Evolutionary conservation across 345 rosid species (phyloP).

Genomic region (Nasturtium officinale): DNA sequence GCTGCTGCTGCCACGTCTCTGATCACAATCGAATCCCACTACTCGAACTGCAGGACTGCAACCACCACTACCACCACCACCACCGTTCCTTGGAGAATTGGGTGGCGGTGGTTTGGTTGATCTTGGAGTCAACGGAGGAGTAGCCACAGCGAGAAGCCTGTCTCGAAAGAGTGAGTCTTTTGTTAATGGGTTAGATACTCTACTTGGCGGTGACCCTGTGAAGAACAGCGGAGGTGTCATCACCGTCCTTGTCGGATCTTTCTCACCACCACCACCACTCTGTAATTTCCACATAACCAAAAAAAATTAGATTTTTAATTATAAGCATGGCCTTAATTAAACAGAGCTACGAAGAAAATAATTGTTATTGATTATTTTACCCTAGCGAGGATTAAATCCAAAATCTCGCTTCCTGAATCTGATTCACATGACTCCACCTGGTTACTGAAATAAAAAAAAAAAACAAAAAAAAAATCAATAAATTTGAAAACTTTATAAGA

Average conservation of each 20-base stretch:
- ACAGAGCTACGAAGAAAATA: background rate
- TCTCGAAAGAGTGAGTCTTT: constrained; percentile 78
- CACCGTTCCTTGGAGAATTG: constrained; percentile 64
- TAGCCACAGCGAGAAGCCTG: constrained; percentile 47
- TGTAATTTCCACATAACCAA: constrained; percentile 31
- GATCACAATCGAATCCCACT: constrained; percentile 95
- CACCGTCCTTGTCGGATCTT: constrained; percentile 42
- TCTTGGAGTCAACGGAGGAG: constrained; percentile 28
- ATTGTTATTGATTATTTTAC: constrained; percentile 41
- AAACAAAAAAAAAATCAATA: background rate
- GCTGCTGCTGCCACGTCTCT: constrained; percentile 39
- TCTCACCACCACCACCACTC: constrained; percentile 53
- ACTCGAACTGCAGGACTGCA: constrained; percentile 81
- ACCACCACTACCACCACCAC: constrained; percentile 42
- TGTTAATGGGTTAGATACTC: constrained; percentile 98
- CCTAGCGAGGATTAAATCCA: constrained; percentile 78
- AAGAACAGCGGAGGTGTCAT: constrained; percentile 65
- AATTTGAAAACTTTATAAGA: background rate
- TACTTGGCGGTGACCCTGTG: constrained; percentile 95
- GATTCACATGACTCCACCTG: constrained; percentile 59
- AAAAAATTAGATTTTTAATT: background rate
- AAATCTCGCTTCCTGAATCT: constrained; percentile 60
- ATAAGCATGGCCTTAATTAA: background rate
- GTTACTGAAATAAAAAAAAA: constrained; percentile 53
- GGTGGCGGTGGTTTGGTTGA: constrained; percentile 48